phyloP scores from a whole-genome alignment of 2,329 filamentous ascomycete species.

The Cercospora citrullina region DNA sequence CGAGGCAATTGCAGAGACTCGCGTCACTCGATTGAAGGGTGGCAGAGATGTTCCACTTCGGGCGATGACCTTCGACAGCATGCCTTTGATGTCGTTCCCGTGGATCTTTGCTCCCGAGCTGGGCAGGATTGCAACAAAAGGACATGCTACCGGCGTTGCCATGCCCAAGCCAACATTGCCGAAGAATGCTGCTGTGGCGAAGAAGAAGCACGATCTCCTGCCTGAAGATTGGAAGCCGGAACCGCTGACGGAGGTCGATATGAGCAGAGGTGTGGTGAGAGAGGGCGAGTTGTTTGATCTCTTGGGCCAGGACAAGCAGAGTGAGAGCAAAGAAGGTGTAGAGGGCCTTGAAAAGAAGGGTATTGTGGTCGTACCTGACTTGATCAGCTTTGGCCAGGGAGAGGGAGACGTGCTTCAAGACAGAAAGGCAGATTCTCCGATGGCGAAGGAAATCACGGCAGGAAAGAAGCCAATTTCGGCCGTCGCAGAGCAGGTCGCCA shows the following conservation, averaged over 20 bases:
- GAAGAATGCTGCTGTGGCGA: conserved; percentile 13
- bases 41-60: conserved; percentile 42
- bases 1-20: conserved; percentile 56
- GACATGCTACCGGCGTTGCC: conserved; percentile 5
- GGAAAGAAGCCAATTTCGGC: neutral
- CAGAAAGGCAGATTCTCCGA: neutral
- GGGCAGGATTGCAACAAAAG: conserved; percentile 62
- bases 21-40: conserved; percentile 42
- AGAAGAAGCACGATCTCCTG: conserved; percentile 18
- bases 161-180: conserved; percentile 21
- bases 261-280: conserved; percentile 16
- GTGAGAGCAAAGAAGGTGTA: too few relatives aligned
- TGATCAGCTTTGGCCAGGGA: neutral
- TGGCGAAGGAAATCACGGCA: fast-evolving
- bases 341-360: too few relatives aligned
- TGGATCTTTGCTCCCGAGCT: conserved; percentile 82
- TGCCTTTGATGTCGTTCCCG: conserved; percentile 89
- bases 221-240: conserved; percentile 20
- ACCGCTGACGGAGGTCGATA: conserved; percentile 22
- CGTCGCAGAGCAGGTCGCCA: neutral
- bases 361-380: conserved; percentile 7
- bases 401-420: neutral
- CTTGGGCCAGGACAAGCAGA: neutral
- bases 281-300: conserved; percentile 27
- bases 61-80: conserved; percentile 49